Evolutionary conservation across 1,284 basidiomycete species (phyloP).

Genomic region (Cutaneotrichosporon daszewskae): DNA sequence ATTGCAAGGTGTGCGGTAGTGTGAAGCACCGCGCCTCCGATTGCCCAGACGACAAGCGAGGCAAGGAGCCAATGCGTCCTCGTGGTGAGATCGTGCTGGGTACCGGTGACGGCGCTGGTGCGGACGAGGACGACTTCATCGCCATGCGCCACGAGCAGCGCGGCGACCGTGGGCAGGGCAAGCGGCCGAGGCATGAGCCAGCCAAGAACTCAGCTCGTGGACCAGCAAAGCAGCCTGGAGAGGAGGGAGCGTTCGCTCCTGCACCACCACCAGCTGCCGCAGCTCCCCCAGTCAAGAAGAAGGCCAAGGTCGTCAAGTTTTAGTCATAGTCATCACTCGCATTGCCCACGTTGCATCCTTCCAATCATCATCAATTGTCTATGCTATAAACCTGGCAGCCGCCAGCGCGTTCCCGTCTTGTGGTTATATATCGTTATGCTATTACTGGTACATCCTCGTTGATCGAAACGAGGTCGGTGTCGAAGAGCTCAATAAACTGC

Average conservation of each 20-base stretch:
- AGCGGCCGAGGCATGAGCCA: slow-evolving; percentile 20
- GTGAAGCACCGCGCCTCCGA: slow-evolving; percentile 81
- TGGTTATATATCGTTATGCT: slow-evolving; percentile 1
- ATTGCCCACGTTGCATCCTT: too few relatives aligned
- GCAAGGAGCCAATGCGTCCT: slow-evolving; percentile 3
- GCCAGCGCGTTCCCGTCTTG: too few relatives aligned
- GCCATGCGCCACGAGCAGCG: slow-evolving; percentile 48
- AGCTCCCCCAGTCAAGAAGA: slow-evolving; percentile 1
- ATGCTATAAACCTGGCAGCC: too few relatives aligned
- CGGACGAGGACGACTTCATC: slow-evolving; percentile 93
- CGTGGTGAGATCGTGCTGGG: slow-evolving; percentile 11
- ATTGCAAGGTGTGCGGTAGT: slow-evolving; percentile 79
- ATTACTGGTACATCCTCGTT: slow-evolving; percentile 15
- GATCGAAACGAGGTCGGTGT: slow-evolving; percentile 51
- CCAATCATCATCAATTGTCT: too few relatives aligned
- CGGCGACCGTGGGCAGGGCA: slow-evolving; percentile 3
- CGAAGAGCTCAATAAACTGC: slow-evolving; percentile 55
- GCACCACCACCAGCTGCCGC: neutral
- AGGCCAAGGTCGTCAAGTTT: slow-evolving; percentile 15
- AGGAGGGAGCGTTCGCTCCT: slow-evolving; percentile 14
- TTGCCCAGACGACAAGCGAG: slow-evolving; percentile 51
- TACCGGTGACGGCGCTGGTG: slow-evolving; percentile 53
- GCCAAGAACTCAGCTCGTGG: slow-evolving; percentile 37
- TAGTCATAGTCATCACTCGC: slow-evolving; percentile 8
- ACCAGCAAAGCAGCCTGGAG: slow-evolving; percentile 20